phyloP scores from a whole-genome alignment of 2,329 filamentous ascomycete species.

The Macrophomina pseudophaseolina region DNA sequence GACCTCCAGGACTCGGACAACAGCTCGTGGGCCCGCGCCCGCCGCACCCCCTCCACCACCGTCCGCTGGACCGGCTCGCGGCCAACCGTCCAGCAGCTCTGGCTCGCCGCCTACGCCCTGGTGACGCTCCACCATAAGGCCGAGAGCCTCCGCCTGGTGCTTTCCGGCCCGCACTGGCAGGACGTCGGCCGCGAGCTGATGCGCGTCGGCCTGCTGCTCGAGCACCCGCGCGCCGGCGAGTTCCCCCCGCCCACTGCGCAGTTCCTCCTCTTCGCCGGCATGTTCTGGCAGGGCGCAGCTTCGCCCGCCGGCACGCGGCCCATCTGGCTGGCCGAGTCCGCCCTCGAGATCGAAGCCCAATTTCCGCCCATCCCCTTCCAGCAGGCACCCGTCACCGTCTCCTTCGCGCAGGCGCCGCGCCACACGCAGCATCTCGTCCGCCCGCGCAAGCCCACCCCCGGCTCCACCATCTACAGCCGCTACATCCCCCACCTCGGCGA shows the following conservation, averaged over 20 bases:
- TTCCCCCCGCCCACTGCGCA: constrained; percentile 46
- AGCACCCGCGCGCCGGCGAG: constrained; percentile 44
- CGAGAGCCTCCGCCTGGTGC: constrained; percentile 52
- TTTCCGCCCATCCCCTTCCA: constrained; percentile 49
- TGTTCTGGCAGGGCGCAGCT: constrained; percentile 52
- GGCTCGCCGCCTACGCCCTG: constrained; percentile 55
- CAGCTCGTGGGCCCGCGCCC: constrained; percentile 52
- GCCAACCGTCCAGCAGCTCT: constrained; percentile 53
- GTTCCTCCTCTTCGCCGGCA: constrained; percentile 57
- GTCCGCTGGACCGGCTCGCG: constrained; percentile 47
- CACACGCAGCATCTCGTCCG: constrained; percentile 74
- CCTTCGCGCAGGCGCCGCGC: constrained; percentile 53
- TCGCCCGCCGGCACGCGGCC: constrained; percentile 50
- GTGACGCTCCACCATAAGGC: constrained; percentile 50
- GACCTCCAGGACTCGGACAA: constrained; percentile 41
- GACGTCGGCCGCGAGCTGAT: constrained; percentile 48
- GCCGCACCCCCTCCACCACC: constrained; percentile 50
- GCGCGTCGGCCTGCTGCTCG: constrained; percentile 37
- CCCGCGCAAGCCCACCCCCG: constrained; percentile 72
- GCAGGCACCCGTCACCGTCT: constrained; percentile 47
- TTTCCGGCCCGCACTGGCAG: constrained; percentile 46
- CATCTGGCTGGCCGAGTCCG: constrained; percentile 39
- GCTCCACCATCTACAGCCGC: constrained; percentile 75
- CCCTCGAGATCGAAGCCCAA: constrained; percentile 23
- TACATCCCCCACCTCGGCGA: constrained; percentile 78